These are phyloP conservation scores for Tritrichomonas musculus DNA, from an alignment of 208 protist species.

Conservation along the genomic window DNA sequence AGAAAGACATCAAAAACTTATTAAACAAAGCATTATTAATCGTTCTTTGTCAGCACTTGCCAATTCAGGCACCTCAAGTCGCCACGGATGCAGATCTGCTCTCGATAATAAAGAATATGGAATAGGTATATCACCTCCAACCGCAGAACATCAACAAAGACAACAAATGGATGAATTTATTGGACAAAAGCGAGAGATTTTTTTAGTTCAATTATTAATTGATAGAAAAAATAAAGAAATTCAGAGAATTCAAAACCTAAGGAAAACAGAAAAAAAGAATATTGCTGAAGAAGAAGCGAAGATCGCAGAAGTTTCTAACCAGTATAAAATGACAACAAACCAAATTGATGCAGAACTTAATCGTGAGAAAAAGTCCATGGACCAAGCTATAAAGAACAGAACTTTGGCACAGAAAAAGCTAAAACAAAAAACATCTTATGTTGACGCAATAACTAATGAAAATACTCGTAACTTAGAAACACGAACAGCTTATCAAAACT, in stretches of 20 bases:
- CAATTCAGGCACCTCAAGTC: not conserved
- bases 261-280: constrained; percentile 33
- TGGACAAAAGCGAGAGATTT: not conserved
- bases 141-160: not conserved
- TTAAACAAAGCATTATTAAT: not conserved
- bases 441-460: not conserved
- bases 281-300: constrained; percentile 25
- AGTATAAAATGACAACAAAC: not conserved
- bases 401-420: not conserved
- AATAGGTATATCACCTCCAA: not conserved
- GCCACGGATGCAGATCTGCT: not conserved
- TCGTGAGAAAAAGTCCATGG: not conserved
- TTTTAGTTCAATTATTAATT: not conserved
- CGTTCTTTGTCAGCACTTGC: not conserved
- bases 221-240: constrained; percentile 31
- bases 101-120: not conserved
- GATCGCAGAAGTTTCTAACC: constrained; percentile 22
- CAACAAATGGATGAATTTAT: constrained; percentile 28
- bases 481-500: not conserved
- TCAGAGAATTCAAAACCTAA: not conserved
- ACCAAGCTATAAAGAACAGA: not conserved
- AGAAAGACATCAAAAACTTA: not conserved
- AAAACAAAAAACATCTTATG: not conserved
- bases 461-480: not conserved
- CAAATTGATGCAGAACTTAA: constrained; percentile 25